Base-by-base conservation (phyloP, 306 rosid genomes). In the Amphicarpaea edgeworthii region DNA sequence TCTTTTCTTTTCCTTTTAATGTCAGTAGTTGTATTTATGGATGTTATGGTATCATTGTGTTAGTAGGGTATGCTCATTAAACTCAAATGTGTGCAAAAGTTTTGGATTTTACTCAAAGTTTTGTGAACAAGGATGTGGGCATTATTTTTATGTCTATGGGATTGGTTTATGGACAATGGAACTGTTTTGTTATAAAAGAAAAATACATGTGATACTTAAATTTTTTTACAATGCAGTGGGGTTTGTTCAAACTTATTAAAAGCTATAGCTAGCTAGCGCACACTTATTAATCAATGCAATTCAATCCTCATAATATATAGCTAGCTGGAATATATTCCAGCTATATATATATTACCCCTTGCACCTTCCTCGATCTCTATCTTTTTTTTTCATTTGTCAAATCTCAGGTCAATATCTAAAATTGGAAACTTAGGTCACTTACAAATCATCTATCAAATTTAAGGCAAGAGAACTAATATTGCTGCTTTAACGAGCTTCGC, bases 351-450 rank as follows among this genome's bases (percentile, higher is more conserved):
- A n/a, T n/a, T n/a, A n/a, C n/a, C 30, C 30, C 30, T 26, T 26
- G 30, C 30, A 5, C 8, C 32, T 34, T 4, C 0, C 32, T 28
- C 32, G 3, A 0, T 28, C 4, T 28, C 4, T 28, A 28, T 28
- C 3, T 28, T 28, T 28, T 28, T 2, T 28, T 26, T 68, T 68
- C 30, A 4, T 47, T 65, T 19, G 12, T 46, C 50, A 43, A 60
- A 5, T 23, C 30, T 49, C 7, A 26, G 14, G 64, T 69, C 76
- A 80, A 71, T 51, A 63, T 73, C 71, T 40, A 61, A 7, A 16
- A 11, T 47, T 38, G 32, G 40, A 47, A 59, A 67, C 62, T 68
- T 81, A 60, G 84, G 72, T 68, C 34, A 75, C 84, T 81, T 60
- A 4, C 49, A 75, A 38, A 68, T 38, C 68, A 68, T 47, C 68